Base-by-base conservation (phyloP, 1,284 basidiomycete genomes). In the Trichosporon asahii region DNA sequence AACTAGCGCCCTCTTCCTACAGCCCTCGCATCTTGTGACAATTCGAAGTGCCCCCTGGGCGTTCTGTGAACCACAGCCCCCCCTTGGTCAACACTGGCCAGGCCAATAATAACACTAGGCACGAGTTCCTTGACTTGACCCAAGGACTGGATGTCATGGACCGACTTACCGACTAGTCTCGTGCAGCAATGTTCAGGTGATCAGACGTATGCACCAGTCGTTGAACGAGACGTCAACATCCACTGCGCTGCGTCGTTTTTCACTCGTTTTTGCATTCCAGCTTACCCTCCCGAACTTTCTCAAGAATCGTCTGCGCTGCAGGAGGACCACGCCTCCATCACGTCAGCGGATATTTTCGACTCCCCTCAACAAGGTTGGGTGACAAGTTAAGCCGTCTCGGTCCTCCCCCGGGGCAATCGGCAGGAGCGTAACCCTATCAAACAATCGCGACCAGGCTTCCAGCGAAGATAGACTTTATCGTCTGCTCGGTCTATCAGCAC, bases 311-410 rank as follows among this genome's bases (percentile, higher is more conserved):
- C n/a, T 18, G 11, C 18, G 57, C 57, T 14, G 18, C 2, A 15
- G 6, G 57, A 31, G 49, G 49, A 18, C 49, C 18, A 61, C 57
- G 27, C 29, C 57, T 61, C 18, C 57, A 61, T 61, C 57, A 61
- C 57, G 57, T 61, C 57, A 61, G 57, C 57, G 57, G 57, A 31
- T 61, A 61, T n/a, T 61, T 53, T 31, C 57, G 27, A 61, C 57
- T 33, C 29, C 29, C 57, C 31, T 11, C 57, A 31, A 61, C 57
- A 61, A 61, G 57, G 57, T 61, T 61, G 29, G 57, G 57, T 61
- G 57, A 61, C 57, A 61, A 61, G 27, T 61, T 31, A 61, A 61
- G 33, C 21, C n/a, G 57, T 29, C 27, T 61, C 57, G 57, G 57
- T 61, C 18, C 27, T 31, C 11, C 29, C 29, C 57, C 57, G 15